Percentiles rank a stretch among this genome's conserved stretches.
Conservation (phyloP, 108 stramenopile genomes). For the Epithemia pelagica region DNA sequence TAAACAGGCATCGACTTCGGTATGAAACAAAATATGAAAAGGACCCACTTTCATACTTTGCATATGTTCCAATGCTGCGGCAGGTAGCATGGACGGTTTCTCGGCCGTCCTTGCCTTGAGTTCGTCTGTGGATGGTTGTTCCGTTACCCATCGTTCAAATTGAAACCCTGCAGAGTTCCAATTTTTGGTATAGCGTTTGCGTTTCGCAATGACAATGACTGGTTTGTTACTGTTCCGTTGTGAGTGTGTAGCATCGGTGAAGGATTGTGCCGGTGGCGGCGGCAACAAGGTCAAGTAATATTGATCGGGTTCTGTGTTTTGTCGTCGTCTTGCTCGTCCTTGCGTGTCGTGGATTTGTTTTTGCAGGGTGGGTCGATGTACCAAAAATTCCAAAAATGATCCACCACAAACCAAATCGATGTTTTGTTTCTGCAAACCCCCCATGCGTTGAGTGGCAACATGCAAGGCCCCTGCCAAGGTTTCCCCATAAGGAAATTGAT, state of each 20-base stretch:
- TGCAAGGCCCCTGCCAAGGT: background rate
- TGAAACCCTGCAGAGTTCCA: background rate
- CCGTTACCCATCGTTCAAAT: background rate
- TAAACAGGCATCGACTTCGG: background rate
- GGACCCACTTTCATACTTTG: background rate
- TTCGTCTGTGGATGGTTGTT: background rate
- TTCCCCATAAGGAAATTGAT: background rate
- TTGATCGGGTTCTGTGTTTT: too few relatives aligned
- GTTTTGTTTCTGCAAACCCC: background rate
- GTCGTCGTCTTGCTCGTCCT: background rate
- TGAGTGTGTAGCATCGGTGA: too few relatives aligned
- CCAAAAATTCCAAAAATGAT: background rate
- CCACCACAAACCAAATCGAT: background rate
- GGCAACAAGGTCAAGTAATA: background rate
- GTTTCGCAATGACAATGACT: background rate
- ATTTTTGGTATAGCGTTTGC: background rate
- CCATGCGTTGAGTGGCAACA: background rate
- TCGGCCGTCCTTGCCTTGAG: too few relatives aligned
- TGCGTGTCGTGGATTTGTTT: background rate
- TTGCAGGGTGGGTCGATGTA: background rate
- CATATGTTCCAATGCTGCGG: background rate
- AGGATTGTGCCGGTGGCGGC: too few relatives aligned
- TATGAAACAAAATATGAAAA: background rate
- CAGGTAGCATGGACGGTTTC: background rate
- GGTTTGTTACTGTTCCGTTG: background rate